A percentile compares a stretch with the other conserved stretches of the same genome.
Conservation (phyloP, 208 protist species). For the Leishmania aethiopica region DNA sequence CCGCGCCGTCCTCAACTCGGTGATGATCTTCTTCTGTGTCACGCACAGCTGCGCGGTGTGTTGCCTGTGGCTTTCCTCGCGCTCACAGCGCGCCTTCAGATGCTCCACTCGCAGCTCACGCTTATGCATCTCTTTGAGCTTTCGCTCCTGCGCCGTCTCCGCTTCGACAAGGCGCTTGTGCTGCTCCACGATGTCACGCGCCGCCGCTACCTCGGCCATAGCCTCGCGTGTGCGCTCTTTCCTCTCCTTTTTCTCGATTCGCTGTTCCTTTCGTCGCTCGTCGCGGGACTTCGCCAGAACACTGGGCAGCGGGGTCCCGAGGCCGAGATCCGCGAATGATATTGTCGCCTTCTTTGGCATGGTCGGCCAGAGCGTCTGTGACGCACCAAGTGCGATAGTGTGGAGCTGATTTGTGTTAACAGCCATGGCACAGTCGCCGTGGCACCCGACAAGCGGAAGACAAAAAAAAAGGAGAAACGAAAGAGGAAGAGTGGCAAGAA, state of each 20-base stretch:
- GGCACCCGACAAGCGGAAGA: background rate
- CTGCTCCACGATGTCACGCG: constrained; percentile 53
- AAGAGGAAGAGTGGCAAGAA: constrained; percentile 4
- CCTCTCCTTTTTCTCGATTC: constrained; percentile 75
- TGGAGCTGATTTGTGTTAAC: background rate
- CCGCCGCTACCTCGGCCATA: constrained; percentile 51
- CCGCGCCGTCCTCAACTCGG: constrained; percentile 27
- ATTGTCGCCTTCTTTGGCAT: constrained; percentile 62
- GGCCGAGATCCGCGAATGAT: constrained; percentile 82
- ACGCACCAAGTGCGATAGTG: background rate
- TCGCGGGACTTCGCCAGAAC: constrained; percentile 61
- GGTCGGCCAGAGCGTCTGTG: constrained; percentile 1
- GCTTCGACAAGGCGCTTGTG: constrained; percentile 66
- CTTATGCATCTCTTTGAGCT: constrained; percentile 69
- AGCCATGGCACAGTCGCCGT: background rate
- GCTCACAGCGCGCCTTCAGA: constrained; percentile 47
- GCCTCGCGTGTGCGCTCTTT: constrained; percentile 64
- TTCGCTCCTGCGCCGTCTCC: constrained; percentile 44
- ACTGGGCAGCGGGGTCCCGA: constrained; percentile 70
- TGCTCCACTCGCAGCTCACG: constrained; percentile 62
- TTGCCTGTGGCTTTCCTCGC: constrained; percentile 48
- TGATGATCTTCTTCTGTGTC: constrained; percentile 55
- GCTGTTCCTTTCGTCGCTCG: constrained; percentile 57
- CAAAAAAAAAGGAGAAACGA: constrained; percentile 17
- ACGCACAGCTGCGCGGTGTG: constrained; percentile 31